phyloP scores from a whole-genome alignment of 31 red algal species.

The Asparagopsis taxiformis region DNA sequence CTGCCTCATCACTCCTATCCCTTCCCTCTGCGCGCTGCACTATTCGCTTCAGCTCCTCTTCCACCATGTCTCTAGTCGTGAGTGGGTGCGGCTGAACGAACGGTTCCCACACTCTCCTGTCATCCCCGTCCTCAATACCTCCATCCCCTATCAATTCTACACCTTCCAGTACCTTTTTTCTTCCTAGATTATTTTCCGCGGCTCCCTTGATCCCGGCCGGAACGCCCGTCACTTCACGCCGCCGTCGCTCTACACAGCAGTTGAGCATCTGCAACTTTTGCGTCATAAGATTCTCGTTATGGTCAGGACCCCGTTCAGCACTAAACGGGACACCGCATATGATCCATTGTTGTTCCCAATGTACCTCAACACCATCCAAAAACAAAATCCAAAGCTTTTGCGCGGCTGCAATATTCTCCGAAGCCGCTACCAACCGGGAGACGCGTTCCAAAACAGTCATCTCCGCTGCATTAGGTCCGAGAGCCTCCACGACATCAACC shows the following conservation, averaged over 20 bases:
- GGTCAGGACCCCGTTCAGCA: conserved; percentile 38
- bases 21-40: conserved; percentile 5
- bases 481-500: conserved; percentile 60
- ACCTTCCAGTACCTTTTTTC: conserved; percentile 45
- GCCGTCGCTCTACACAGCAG: conserved; percentile 43
- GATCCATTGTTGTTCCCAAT: conserved; percentile 66
- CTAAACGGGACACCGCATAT: conserved; percentile 52
- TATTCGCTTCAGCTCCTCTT: too few species aligned
- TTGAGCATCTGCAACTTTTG: conserved; percentile 81
- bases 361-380: conserved; percentile 62
- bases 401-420: conserved; percentile 34
- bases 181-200: conserved; percentile 22
- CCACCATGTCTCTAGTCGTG: conserved; percentile 66
- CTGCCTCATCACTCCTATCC: conserved; percentile 13
- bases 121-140: not conserved
- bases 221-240: conserved; percentile 3
- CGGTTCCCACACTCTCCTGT: conserved; percentile 51
- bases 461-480: conserved; percentile 46
- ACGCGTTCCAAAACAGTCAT: conserved; percentile 49
- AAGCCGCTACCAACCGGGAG: conserved; percentile 24
- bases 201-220: not conserved
- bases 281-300: conserved; percentile 44
- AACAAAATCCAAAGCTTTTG: conserved; percentile 67
- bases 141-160: conserved; percentile 28
- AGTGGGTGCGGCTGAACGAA: conserved; percentile 46